Conservation (phyloP, 2,329 filamentous ascomycete genomes). For the Neodidymelliopsis sp. region DNA sequence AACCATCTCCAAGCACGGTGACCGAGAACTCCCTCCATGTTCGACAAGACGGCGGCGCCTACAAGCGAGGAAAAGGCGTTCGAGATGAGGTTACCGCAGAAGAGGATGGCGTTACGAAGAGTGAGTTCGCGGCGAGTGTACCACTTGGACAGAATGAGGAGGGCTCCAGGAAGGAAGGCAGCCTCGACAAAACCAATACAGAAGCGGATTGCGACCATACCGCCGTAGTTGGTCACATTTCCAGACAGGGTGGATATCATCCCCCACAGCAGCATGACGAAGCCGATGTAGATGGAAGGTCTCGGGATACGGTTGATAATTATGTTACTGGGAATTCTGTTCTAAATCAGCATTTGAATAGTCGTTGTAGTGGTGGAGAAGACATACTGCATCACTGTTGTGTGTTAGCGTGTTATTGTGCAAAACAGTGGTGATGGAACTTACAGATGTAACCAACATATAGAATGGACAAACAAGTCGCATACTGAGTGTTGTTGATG, state of each 20-base stretch:
- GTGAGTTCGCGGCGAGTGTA: constrained; percentile 65
- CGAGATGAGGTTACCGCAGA: constrained; percentile 54
- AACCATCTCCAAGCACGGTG: constrained; percentile 52
- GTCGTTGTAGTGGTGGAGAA: too few species aligned
- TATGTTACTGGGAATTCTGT: constrained; percentile 56
- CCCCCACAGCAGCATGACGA: constrained; percentile 51
- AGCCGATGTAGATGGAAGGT: constrained; percentile 46
- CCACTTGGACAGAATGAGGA: constrained; percentile 71
- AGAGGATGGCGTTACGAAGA: constrained; percentile 50
- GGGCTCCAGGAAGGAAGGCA: constrained; percentile 67
- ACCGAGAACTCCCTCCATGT: constrained; percentile 45
- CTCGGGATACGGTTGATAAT: constrained; percentile 49
- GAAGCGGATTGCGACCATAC: constrained; percentile 50
- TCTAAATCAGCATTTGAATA: too few species aligned
- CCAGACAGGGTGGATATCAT: constrained; percentile 49
- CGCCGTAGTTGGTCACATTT: constrained; percentile 41
- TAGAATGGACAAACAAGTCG: constrained; percentile 45
- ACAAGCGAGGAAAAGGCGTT: constrained; percentile 56
- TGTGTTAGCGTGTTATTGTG: too few species aligned
- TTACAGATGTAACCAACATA: constrained; percentile 27
- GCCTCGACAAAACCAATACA: constrained; percentile 50
- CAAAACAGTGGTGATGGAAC: background rate
- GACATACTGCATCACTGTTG: background rate
- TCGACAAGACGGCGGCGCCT: constrained; percentile 50
- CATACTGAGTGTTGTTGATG: constrained; percentile 42